Conservation (phyloP, 345 rosid species). For the Camelina sativa region DNA sequence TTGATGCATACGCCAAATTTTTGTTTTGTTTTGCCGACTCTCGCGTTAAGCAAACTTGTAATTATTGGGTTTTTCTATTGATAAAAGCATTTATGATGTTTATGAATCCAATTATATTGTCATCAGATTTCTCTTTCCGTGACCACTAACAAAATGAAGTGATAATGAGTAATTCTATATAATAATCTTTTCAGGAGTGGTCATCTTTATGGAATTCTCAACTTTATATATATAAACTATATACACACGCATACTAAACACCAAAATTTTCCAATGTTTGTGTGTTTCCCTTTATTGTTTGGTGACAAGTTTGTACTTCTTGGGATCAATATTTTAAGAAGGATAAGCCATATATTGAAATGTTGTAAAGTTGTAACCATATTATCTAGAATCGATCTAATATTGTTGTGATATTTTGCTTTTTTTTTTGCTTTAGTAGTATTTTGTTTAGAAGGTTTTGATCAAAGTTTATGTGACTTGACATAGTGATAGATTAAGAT, state of each 20-base stretch:
- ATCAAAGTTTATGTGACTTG: background rate
- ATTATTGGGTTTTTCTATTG: background rate
- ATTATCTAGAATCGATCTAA: background rate
- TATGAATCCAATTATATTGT: slow-evolving; percentile 26
- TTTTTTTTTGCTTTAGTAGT: background rate
- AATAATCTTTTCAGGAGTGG: slow-evolving; percentile 3
- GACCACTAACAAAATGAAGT: slow-evolving; percentile 26
- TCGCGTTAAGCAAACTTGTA: slow-evolving; percentile 23
- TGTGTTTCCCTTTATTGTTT: background rate
- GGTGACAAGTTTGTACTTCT: slow-evolving; percentile 16
- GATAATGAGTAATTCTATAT: slow-evolving; percentile 5
- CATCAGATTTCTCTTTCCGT: slow-evolving; percentile 32
- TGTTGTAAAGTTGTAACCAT: background rate
- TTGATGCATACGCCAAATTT: slow-evolving; percentile 15
- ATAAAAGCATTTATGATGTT: slow-evolving; percentile 13
- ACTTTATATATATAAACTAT: background rate
- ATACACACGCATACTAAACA: slow-evolving; percentile 10
- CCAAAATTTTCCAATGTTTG: background rate
- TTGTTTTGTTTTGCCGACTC: slow-evolving; percentile 26
- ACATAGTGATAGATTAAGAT: background rate
- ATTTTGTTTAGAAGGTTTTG: background rate
- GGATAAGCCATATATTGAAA: background rate
- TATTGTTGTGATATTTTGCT: background rate
- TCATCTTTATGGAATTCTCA: slow-evolving; percentile 29
- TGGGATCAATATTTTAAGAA: background rate